phyloP scores from a whole-genome alignment of 306 rosid genomes.

The Cercis canadensis region DNA sequence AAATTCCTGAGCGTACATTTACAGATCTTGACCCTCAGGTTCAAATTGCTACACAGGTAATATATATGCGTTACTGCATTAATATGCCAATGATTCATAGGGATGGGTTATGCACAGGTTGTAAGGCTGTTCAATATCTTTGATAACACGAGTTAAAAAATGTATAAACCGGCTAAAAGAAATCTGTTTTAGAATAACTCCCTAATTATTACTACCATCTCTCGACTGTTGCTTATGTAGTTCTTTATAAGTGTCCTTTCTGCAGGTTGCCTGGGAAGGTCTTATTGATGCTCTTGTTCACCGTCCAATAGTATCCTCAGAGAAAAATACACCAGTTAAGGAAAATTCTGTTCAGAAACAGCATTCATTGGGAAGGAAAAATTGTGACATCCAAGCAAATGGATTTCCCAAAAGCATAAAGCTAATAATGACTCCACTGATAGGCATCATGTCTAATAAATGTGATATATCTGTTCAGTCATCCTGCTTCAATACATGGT shows the following conservation, averaged over 20 bases:
- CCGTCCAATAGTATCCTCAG: conserved; percentile 40
- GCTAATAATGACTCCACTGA: conserved; percentile 86
- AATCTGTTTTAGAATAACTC: neutral
- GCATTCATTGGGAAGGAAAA: conserved; percentile 33
- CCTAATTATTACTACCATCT: conserved; percentile 2
- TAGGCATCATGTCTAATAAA: conserved; percentile 67
- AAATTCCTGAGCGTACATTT: conserved; percentile 83
- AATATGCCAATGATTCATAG: conserved; percentile 33
- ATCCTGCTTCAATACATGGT: conserved; percentile 86
- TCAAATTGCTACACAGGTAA: conserved; percentile 88
- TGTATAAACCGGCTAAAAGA: conserved; percentile 9
- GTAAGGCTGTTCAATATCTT: conserved; percentile 24
- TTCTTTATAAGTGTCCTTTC: conserved; percentile 4
- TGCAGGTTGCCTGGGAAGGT: conserved; percentile 92
- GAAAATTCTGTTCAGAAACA: conserved; percentile 33
- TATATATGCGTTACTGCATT: conserved; percentile 26
- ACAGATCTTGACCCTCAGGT: conserved; percentile 78
- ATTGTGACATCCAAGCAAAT: conserved; percentile 45
- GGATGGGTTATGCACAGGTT: conserved; percentile 30
- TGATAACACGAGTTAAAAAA: neutral
- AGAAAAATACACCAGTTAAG: conserved; percentile 41
- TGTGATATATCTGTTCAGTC: conserved; percentile 68
- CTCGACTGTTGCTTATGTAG: neutral
- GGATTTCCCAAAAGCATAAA: conserved; percentile 68
- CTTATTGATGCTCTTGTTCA: conserved; percentile 79